Conservation (phyloP, 2,329 filamentous ascomycete species). For the Penicillium nordicum region DNA sequence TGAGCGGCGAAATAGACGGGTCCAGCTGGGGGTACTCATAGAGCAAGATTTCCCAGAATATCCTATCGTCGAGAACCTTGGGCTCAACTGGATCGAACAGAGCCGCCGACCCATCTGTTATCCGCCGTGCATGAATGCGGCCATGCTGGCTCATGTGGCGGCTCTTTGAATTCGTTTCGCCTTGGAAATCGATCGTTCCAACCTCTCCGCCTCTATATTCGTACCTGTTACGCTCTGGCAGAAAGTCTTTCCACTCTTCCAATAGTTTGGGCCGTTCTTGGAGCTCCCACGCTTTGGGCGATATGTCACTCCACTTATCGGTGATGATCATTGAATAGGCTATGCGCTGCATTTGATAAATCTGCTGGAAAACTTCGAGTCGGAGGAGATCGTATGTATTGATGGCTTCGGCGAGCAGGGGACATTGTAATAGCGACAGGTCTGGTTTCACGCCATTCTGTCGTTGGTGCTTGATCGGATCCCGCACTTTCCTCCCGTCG, state of each 20-base stretch:
- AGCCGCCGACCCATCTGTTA: neutral
- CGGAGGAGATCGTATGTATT: conserved; percentile 34
- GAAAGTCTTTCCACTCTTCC: conserved; percentile 49
- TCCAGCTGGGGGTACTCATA: conserved; percentile 11
- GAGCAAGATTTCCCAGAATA: conserved; percentile 12
- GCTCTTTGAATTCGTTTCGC: conserved; percentile 20
- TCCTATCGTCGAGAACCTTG: conserved; percentile 3
- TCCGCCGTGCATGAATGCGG: conserved; percentile 10
- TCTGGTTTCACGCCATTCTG: neutral
- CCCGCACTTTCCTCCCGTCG: neutral
- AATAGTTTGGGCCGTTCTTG: conserved; percentile 44
- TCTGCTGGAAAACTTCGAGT: conserved; percentile 30
- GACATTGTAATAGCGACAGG: conserved; percentile 20
- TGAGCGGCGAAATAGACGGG: conserved; percentile 6
- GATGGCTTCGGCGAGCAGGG: conserved; percentile 30
- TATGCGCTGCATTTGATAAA: conserved; percentile 20
- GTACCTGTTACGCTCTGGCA: conserved; percentile 32
- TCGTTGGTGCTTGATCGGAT: neutral
- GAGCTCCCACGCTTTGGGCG: conserved; percentile 29
- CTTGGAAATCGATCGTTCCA: conserved; percentile 42
- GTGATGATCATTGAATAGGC: conserved; percentile 3
- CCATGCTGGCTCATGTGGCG: conserved; percentile 3
- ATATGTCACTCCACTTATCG: conserved; percentile 12
- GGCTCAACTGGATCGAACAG: conserved; percentile 12
- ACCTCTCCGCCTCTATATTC: conserved; percentile 37